A percentile compares a stretch with the other conserved stretches of the same genome.
These are phyloP conservation scores for Phoenix roebelenii DNA, from an alignment of 176 grass and related monocot genomes.

Conservation along the genomic window DNA sequence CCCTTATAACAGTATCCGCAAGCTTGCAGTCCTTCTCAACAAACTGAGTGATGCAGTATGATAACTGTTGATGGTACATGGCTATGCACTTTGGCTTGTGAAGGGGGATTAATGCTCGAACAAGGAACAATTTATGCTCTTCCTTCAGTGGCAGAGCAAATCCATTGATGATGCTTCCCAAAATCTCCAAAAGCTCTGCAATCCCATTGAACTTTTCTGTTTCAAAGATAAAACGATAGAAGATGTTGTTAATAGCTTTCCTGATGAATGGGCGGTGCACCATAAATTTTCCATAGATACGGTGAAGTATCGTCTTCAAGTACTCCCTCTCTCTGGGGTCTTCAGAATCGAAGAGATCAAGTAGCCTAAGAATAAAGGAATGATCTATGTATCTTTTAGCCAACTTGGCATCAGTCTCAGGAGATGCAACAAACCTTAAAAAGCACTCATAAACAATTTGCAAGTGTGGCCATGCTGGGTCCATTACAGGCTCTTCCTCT, in stretches of 20 bases:
- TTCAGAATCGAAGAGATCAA: constrained; percentile 95
- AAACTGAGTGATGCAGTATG: constrained; percentile 90
- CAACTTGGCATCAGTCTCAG: constrained; percentile 85
- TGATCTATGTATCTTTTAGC: constrained; percentile 97
- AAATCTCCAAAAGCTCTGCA: constrained; percentile 85
- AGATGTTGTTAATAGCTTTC: constrained; percentile 97
- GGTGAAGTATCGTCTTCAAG: constrained; percentile 86
- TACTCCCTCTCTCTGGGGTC: constrained; percentile 97
- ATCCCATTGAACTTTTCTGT: constrained; percentile 88
- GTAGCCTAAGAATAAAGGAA: constrained; percentile 81
- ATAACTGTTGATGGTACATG: constrained; percentile 85
- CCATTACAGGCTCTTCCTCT: constrained; percentile 90
- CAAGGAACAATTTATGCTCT: constrained; percentile 93
- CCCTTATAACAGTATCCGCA: constrained; percentile 45
- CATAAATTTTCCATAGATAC: constrained; percentile 99
- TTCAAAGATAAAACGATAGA: constrained; percentile 93
- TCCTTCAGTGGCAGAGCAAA: constrained; percentile 95
- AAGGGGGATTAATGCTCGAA: constrained; percentile 83
- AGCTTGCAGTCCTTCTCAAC: constrained; percentile 97
- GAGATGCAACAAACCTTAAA: constrained; percentile 75
- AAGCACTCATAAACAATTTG: constrained; percentile 87
- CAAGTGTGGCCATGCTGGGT: constrained; percentile 52
- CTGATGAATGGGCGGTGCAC: constrained; percentile 95
- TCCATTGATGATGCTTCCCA: constrained; percentile 94
- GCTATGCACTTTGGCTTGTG: constrained; percentile 91